These are phyloP conservation scores for Massariosphaeria phaeospora DNA, from an alignment of 495 filamentous ascomycete species.

Conservation along the genomic window DNA sequence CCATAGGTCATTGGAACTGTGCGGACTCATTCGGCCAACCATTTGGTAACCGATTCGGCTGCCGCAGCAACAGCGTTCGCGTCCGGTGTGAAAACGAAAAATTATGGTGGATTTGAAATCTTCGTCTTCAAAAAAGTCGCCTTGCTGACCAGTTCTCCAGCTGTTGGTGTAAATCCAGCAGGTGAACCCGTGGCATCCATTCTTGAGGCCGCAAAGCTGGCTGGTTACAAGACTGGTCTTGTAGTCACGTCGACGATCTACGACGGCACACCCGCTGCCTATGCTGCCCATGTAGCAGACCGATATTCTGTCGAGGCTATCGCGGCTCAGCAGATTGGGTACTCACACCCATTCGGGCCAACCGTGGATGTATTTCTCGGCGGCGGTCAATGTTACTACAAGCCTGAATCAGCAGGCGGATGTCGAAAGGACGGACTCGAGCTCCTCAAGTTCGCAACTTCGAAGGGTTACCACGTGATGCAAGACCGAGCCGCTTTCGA, in stretches of 20 bases:
- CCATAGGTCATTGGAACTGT: constrained; percentile 1
- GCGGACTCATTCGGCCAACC: neutral
- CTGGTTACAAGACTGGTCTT: neutral
- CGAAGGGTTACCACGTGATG: constrained; percentile 38
- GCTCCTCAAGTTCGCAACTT: constrained; percentile 33
- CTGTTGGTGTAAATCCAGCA: neutral
- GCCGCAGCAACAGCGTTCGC: neutral
- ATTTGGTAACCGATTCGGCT: neutral
- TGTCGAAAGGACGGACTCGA: constrained; percentile 40
- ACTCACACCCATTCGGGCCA: neutral
- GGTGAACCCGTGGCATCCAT: neutral
- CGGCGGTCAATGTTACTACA: constrained; percentile 41
- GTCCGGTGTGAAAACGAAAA: neutral
- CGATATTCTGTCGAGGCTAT: neutral
- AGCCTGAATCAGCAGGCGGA: constrained; percentile 33
- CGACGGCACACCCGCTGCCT: neutral
- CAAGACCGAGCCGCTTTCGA: constrained; percentile 37
- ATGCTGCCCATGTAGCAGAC: neutral
- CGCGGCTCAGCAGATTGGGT: neutral
- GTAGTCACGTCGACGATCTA: neutral
- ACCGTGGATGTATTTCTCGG: constrained; percentile 39
- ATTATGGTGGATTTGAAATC: neutral
- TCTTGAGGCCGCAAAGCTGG: neutral
- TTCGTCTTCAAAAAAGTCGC: neutral
- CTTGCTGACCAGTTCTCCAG: too few relatives aligned